These are phyloP conservation scores for Tricharina praecox DNA, from an alignment of 495 filamentous ascomycete genomes.

Conservation along the genomic window DNA sequence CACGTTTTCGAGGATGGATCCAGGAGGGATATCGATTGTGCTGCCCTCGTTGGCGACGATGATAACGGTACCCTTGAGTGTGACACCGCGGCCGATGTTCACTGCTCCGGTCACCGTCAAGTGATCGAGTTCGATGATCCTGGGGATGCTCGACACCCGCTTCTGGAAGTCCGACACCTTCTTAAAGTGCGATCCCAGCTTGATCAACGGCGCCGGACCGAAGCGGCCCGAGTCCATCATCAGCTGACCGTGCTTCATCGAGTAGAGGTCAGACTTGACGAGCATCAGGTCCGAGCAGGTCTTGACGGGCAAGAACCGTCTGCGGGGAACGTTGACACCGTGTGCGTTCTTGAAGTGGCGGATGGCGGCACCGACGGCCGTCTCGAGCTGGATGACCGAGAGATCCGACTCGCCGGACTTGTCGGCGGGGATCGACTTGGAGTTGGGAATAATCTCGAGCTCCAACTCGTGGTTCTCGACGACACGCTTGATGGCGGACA, in stretches of 20 bases:
- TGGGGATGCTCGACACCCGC: conserved; percentile 87
- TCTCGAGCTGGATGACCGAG: conserved; percentile 95
- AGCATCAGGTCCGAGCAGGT: conserved; percentile 99
- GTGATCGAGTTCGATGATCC: conserved; percentile 95
- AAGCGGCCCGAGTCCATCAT: conserved; percentile 91
- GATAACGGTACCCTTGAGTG: conserved; percentile 97
- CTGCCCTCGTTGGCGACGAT: conserved; percentile 95
- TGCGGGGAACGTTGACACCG: conserved; percentile 95
- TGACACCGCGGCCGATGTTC: conserved; percentile 86
- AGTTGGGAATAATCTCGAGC: conserved; percentile 99
- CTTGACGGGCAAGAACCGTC: conserved; percentile 98
- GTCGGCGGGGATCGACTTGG: conserved; percentile 92
- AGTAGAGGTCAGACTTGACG: conserved; percentile 99
- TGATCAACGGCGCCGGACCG: conserved; percentile 96
- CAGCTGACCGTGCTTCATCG: conserved; percentile 96
- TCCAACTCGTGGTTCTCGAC: conserved; percentile 96
- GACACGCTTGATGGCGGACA: conserved; percentile 92
- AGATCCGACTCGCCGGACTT: conserved; percentile 99
- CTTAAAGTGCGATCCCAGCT: conserved; percentile 98
- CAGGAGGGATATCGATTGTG: conserved; percentile 94
- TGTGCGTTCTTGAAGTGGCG: conserved; percentile 97
- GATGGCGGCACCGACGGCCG: conserved; percentile 93
- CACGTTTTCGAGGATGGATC: conserved; percentile 94
- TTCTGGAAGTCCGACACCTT: conserved; percentile 99
- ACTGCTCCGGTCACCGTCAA: conserved; percentile 94